phyloP scores from a whole-genome alignment of 768 basidiomycete species.

The Panaeolus cyanescens region DNA sequence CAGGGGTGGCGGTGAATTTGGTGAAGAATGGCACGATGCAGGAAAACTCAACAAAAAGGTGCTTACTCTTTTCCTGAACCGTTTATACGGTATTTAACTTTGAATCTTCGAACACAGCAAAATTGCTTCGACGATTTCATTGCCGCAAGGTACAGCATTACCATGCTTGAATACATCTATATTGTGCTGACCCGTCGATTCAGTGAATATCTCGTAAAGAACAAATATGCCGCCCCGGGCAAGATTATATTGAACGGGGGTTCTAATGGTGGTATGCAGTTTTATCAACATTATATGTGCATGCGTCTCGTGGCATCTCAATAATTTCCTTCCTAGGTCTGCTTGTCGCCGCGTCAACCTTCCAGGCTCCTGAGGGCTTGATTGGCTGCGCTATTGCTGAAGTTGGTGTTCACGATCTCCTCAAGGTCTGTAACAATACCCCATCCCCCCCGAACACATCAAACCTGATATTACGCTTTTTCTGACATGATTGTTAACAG shows the following conservation, averaged over 20 bases:
- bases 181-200: not conserved
- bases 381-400: constrained; percentile 82
- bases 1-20: constrained; percentile 77
- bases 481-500: constrained; percentile 29
- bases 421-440: constrained; percentile 52
- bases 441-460: not conserved
- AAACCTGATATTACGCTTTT: constrained; percentile 8
- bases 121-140: constrained; percentile 87
- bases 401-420: constrained; percentile 79
- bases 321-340: constrained; percentile 46
- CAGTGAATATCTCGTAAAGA: constrained; percentile 72
- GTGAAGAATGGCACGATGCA: constrained; percentile 82
- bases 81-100: constrained; percentile 1
- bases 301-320: not conserved
- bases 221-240: constrained; percentile 66
- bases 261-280: constrained; percentile 72
- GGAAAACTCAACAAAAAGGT: constrained; percentile 76
- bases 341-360: constrained; percentile 82
- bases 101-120: constrained; percentile 34
- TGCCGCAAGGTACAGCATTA: constrained; percentile 63
- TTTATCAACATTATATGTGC: not conserved
- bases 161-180: not conserved
- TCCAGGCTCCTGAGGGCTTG: constrained; percentile 73
- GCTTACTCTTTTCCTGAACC: not conserved
- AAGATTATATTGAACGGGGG: constrained; percentile 80